A percentile compares a stretch with the other conserved stretches of the same genome.
phyloP scores from a whole-genome alignment of 768 basidiomycete genomes.

The Pulveroboletus sp. region DNA sequence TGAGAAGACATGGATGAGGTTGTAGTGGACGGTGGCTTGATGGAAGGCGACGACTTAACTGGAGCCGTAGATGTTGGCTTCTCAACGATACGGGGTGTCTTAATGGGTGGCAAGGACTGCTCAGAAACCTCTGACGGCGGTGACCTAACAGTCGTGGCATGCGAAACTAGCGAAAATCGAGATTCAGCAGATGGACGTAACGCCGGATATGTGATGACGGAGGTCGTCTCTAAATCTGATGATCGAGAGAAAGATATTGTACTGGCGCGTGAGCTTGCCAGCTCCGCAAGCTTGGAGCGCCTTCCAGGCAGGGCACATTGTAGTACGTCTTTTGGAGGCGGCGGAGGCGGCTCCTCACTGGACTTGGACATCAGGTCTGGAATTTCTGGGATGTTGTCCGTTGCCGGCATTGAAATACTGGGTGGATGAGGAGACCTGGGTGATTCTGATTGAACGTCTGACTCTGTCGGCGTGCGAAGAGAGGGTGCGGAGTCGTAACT shows the following conservation, averaged over 20 bases:
- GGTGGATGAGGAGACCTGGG: constrained; percentile 37
- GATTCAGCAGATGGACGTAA: constrained; percentile 68
- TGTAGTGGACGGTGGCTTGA: constrained; percentile 26
- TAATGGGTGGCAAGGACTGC: constrained; percentile 7
- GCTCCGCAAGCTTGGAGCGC: constrained; percentile 63
- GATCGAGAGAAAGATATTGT: constrained; percentile 49
- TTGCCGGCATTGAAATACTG: constrained; percentile 41
- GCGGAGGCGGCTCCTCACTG: constrained; percentile 27
- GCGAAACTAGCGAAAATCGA: constrained; percentile 29
- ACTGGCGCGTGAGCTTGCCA: constrained; percentile 63
- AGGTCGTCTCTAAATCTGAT: constrained; percentile 49
- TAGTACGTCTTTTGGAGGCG: constrained; percentile 20
- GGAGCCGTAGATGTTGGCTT: constrained; percentile 13
- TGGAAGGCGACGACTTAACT: constrained; percentile 24
- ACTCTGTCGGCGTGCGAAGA: constrained; percentile 40
- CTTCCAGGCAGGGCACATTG: constrained; percentile 28
- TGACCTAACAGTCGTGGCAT: constrained; percentile 15
- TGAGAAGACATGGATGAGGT: constrained; percentile 54
- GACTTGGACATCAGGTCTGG: constrained; percentile 50
- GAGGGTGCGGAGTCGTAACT: constrained; percentile 56
- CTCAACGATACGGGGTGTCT: constrained; percentile 25
- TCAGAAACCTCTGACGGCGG: constrained; percentile 18
- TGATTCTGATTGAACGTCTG: constrained; percentile 27
- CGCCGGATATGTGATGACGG: constrained; percentile 67
- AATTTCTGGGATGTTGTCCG: constrained; percentile 52